Evolutionary conservation across 495 filamentous ascomycete genomes (phyloP).

Genomic region (Annulohypoxylon stygium): DNA sequence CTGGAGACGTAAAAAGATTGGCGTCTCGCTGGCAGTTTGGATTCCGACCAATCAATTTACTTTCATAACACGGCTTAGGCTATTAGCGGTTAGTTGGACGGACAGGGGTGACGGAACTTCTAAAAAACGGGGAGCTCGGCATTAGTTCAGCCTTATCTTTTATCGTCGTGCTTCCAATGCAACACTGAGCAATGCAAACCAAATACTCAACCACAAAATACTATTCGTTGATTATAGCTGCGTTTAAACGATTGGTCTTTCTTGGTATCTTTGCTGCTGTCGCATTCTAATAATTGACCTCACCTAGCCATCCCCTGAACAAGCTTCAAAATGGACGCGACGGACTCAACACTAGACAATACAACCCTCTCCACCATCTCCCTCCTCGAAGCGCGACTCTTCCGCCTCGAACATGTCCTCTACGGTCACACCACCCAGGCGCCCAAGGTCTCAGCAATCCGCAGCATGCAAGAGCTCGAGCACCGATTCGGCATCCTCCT

Average conservation of each 20-base stretch:
- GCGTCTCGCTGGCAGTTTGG: slow-evolving; percentile 17
- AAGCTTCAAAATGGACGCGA: slow-evolving; percentile 42
- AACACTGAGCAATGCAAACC: not conserved
- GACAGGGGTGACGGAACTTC: slow-evolving; percentile 6
- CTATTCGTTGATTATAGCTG: not conserved
- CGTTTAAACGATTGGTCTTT: not conserved
- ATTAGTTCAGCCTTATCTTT: slow-evolving; percentile 38
- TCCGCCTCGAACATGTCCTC: slow-evolving; percentile 79
- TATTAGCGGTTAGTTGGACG: slow-evolving; percentile 40
- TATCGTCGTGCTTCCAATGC: not conserved
- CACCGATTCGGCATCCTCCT: slow-evolving; percentile 59
- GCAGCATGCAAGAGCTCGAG: slow-evolving; percentile 75
- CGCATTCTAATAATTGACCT: not conserved
- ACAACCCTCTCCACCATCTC: slow-evolving; percentile 75
- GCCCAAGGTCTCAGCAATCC: slow-evolving; percentile 60
- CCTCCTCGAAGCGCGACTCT: slow-evolving; percentile 80
- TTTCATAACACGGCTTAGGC: slow-evolving; percentile 30
- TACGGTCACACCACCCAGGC: slow-evolving; percentile 64
- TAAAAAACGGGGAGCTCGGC: slow-evolving; percentile 35
- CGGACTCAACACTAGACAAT: slow-evolving; percentile 64
- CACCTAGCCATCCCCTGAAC: not conserved
- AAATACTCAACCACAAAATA: not conserved
- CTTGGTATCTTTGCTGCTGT: not conserved
- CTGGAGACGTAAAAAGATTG: slow-evolving; percentile 11
- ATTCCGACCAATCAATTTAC: slow-evolving; percentile 33